Evolutionary conservation across 306 rosid species (phyloP), one percentile per base, ranked within the genome.

Genomic region (Acmispon strigosus): DNA sequence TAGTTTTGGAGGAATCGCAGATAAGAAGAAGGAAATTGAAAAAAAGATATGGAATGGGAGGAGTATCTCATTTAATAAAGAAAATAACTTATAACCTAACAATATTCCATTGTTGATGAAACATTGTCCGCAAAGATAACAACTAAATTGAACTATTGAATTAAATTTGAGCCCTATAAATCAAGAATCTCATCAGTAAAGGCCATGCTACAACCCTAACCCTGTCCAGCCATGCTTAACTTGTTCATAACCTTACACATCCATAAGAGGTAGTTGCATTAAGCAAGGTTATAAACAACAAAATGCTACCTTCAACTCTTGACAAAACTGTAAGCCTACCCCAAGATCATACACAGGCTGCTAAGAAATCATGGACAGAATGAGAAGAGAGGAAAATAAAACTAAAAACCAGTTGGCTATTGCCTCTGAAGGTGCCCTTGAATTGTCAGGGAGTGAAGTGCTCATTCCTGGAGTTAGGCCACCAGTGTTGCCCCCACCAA

Each of bases 251-350:
- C 86, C 74, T 79, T 76, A 39, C 24, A 65, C 51, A 66, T 22
- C 42, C 36, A 75, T 67, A 10, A 66, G 45, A 52, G 9, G 56
- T 36, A 48, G 48, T 57, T 37, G 72, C 51, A 52, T 48, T 48
- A 37, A 51, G 65, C 69, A 76, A 72, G 68, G 77, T 66, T 76
- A 71, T 74, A 63, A 78, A 83, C 77, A 72, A 42, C 62, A 37
- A 72, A 67, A 68, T 77, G 70, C 73, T 70, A 22, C 79, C 66
- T 11, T 74, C 56, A 71, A 76, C 83, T 73, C 78, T 81, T 86
- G 90, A 76, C 96, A 90, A 90, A 94, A 93, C 79, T 90, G 87
- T 66, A 74, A 78, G 72, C 88, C 85, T 74, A n/a, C 78, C 84
- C 15, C 56, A 61, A 55, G 74, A 76, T 39, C 9, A 76, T 69